Conservation (phyloP, 768 basidiomycete species). For the Collybia sordida region DNA sequence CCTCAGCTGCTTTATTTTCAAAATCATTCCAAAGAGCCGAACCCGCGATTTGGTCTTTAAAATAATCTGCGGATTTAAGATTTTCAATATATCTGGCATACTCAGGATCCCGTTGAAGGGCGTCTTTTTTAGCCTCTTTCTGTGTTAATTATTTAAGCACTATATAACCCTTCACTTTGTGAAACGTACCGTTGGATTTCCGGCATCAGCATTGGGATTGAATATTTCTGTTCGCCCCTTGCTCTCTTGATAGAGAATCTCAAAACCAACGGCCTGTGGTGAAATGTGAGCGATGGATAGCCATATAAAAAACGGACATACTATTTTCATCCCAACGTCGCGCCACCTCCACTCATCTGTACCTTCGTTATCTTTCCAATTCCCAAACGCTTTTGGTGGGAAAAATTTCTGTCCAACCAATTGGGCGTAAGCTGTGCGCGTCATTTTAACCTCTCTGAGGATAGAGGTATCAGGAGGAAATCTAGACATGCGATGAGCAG, state of each 20-base stretch:
- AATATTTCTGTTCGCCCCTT: slow-evolving; percentile 51
- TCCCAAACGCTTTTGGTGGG: slow-evolving; percentile 87
- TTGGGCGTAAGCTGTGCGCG: slow-evolving; percentile 93
- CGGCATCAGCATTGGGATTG: slow-evolving; percentile 32
- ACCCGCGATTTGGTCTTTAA: slow-evolving; percentile 74
- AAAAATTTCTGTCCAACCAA: slow-evolving; percentile 88
- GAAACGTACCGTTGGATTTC: slow-evolving; percentile 47
- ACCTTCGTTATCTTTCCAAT: slow-evolving; percentile 62
- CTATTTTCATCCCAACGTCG: slow-evolving; percentile 93
- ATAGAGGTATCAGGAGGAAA: slow-evolving; percentile 76
- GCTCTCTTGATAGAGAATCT: slow-evolving; percentile 92
- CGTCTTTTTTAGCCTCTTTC: slow-evolving; percentile 67
- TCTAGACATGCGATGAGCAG: slow-evolving; percentile 85
- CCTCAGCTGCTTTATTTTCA: slow-evolving; percentile 67
- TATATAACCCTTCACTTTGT: background rate
- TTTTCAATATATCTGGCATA: slow-evolving; percentile 72
- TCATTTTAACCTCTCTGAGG: slow-evolving; percentile 69
- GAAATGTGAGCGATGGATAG: slow-evolving; percentile 2
- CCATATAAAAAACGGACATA: slow-evolving; percentile 27
- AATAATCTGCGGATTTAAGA: slow-evolving; percentile 68
- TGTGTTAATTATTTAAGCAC: slow-evolving; percentile 21
- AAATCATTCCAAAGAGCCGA: slow-evolving; percentile 73
- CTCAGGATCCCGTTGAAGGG: slow-evolving; percentile 62
- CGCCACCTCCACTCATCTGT: slow-evolving; percentile 73
- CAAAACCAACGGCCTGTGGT: slow-evolving; percentile 85